phyloP scores from a whole-genome alignment of 495 filamentous ascomycete species.

The Cercophora newfieldiana region DNA sequence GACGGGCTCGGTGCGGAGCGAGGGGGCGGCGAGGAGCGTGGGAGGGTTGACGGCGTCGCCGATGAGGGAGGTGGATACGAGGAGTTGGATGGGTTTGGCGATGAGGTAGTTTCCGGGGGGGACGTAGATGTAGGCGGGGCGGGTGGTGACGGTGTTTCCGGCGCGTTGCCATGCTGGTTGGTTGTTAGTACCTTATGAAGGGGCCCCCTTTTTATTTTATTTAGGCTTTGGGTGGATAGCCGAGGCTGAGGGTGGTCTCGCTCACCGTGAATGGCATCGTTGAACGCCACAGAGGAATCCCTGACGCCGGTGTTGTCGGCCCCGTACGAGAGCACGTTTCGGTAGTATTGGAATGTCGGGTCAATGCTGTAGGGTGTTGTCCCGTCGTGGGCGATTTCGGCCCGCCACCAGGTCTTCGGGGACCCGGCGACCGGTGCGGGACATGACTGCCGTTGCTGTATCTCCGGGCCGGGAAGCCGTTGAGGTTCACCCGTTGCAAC shows the following conservation, averaged over 20 bases:
- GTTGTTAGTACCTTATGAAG: not conserved
- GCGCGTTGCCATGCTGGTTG: slow-evolving; percentile 33
- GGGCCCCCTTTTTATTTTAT: not conserved
- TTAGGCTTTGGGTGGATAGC: too few relatives aligned
- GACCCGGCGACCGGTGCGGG: not conserved
- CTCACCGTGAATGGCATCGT: slow-evolving; percentile 57
- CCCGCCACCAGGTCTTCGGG: slow-evolving; percentile 30
- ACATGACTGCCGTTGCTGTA: not conserved
- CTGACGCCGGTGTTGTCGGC: slow-evolving; percentile 53
- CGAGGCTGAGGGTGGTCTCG: too few relatives aligned
- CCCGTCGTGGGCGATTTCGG: slow-evolving; percentile 29
- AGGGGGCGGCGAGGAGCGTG: slow-evolving; percentile 58
- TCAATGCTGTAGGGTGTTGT: slow-evolving; percentile 41
- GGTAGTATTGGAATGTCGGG: slow-evolving; percentile 52
- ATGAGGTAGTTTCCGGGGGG: slow-evolving; percentile 58
- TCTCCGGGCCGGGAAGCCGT: not conserved
- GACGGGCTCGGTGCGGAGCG: slow-evolving; percentile 23
- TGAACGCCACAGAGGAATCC: slow-evolving; percentile 67
- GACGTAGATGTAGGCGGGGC: slow-evolving; percentile 60
- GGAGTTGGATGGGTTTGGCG: slow-evolving; percentile 49
- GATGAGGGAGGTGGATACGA: slow-evolving; percentile 46
- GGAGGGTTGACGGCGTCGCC: slow-evolving; percentile 66
- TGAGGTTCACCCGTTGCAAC: not conserved
- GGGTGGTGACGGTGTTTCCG: slow-evolving; percentile 52
- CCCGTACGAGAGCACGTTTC: slow-evolving; percentile 56